Evolutionary conservation across 257 asterid species (phyloP), one percentile per base, ranked within the genome.

Genomic region (Cruciata laevipes): DNA sequence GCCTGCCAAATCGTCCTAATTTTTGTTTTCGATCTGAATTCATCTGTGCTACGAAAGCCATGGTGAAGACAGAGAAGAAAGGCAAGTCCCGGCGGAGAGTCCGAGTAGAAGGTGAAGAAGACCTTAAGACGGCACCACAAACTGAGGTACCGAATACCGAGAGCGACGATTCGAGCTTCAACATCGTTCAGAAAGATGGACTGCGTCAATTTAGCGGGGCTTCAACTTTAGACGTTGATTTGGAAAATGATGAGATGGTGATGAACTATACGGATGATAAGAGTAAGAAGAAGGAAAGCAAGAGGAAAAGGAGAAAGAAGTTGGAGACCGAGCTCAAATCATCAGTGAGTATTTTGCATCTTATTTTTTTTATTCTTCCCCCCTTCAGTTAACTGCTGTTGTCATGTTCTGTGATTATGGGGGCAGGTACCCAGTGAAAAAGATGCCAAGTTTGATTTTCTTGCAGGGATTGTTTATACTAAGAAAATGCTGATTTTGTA

Each of bases 141-240:
- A 3, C 12, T 61, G 79, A 42, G 37, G 69, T 71, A 24, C 62
- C 35, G 12, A 71, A 88, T 37, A 84, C 55, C 7, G 98, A 87
- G 77, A 97, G 94, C 6, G 86, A 90, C 52, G 98, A 93, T 70
- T 84, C 90, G 38, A 93, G 91, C 69, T 84, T 85, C 78, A 85
- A 79, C 80, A 85, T 93, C 25, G 84, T 93, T 33, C 83, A 83
- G 73, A 90, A 82, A 75, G 80, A 89, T 35, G 74, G 85, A 73
- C 73, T 44, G 69, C 84, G 88, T 35, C 53, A 72, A 18, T 68
- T 47, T 68, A 73, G 49, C 61, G 52, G 21, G 63, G 71, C 14
- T 62, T 33, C 51, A 38, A 73, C 57, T 17, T 49, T 31, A 6
- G 47, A 25, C 4, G 23, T 35, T 20, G 42, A 5, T 30, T 61